phyloP scores from a whole-genome alignment of 2,329 filamentous ascomycete species.

The Cytospora piceae region DNA sequence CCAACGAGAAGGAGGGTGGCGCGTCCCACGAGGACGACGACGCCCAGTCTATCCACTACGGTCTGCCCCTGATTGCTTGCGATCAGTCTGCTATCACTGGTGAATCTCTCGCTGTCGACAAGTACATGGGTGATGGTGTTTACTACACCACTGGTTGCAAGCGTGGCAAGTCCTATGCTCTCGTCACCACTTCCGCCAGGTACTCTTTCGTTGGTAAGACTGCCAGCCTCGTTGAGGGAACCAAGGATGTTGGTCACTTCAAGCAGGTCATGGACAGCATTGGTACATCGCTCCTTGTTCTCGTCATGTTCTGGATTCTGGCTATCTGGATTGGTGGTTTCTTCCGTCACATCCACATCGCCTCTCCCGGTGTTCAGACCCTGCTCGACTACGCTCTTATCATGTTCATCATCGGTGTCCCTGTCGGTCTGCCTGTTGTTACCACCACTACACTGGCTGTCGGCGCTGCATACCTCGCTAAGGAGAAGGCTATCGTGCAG shows the following conservation, averaged over 20 bases:
- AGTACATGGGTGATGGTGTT: slow-evolving; percentile 75
- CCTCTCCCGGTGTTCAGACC: slow-evolving; percentile 64
- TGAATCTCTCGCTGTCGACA: slow-evolving; percentile 78
- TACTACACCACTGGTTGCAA: slow-evolving; percentile 85
- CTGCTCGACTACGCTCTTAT: slow-evolving; percentile 71
- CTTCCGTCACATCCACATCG: slow-evolving; percentile 71
- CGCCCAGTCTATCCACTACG: slow-evolving; percentile 24
- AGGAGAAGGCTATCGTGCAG: slow-evolving; percentile 79
- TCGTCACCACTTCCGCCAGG: slow-evolving; percentile 69
- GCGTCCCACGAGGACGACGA: slow-evolving; percentile 17
- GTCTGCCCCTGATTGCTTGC: slow-evolving; percentile 26
- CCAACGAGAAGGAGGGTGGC: slow-evolving; percentile 7
- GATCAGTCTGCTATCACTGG: slow-evolving; percentile 67
- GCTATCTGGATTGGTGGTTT: slow-evolving; percentile 78
- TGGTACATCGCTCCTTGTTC: slow-evolving; percentile 71
- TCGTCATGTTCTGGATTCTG: slow-evolving; percentile 79
- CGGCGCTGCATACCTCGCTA: slow-evolving; percentile 75
- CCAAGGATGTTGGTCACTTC: slow-evolving; percentile 75
- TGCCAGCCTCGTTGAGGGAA: slow-evolving; percentile 73
- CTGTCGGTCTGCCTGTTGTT: slow-evolving; percentile 78
- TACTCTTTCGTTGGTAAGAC: slow-evolving; percentile 79
- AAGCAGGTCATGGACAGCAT: slow-evolving; percentile 86
- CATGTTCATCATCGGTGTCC: slow-evolving; percentile 77
- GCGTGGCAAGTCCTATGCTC: slow-evolving; percentile 75
- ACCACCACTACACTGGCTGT: slow-evolving; percentile 79